Evolutionary conservation across 1,284 basidiomycete genomes (phyloP).

Genomic region (Trichosporon sp.): DNA sequence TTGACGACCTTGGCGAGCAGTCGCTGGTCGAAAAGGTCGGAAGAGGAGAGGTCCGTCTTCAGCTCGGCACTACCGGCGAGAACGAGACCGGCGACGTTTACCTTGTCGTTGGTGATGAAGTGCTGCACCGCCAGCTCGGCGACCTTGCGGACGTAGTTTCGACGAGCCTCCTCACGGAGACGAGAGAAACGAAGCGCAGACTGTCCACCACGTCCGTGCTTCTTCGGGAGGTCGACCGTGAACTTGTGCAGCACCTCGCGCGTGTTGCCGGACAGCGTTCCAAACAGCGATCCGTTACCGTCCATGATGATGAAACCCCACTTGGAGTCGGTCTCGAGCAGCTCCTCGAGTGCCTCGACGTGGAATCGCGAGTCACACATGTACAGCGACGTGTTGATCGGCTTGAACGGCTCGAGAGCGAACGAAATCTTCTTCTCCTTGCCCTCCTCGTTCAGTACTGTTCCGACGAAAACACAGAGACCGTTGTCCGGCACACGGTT

Average conservation of each 20-base stretch:
- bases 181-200: constrained; percentile 99
- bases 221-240: constrained; percentile 97
- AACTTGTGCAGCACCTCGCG: constrained; percentile 97
- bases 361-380: constrained; percentile 99
- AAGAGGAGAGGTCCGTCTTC: constrained; percentile 94
- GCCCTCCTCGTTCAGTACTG: constrained; percentile 94
- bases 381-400: constrained; percentile 99
- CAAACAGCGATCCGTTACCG: constrained; percentile 63
- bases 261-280: constrained; percentile 93
- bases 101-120: constrained; percentile 96
- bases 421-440: constrained; percentile 99
- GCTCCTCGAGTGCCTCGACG: constrained; percentile 92
- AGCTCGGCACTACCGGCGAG: constrained; percentile 97
- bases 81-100: constrained; percentile 96
- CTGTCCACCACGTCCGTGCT: constrained; percentile 99
- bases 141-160: constrained; percentile 99
- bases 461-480: constrained; percentile 94
- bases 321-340: constrained; percentile 93
- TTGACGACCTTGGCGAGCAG: constrained; percentile 89
- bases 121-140: constrained; percentile 95
- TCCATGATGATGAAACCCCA: constrained; percentile 99
- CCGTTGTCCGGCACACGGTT: constrained; percentile 94
- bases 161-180: constrained; percentile 96
- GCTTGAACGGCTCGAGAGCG: constrained; percentile 95
- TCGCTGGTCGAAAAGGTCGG: constrained; percentile 91